phyloP scores from a whole-genome alignment of 2,329 filamentous ascomycete genomes.

The Malbranchea zuffiana region DNA sequence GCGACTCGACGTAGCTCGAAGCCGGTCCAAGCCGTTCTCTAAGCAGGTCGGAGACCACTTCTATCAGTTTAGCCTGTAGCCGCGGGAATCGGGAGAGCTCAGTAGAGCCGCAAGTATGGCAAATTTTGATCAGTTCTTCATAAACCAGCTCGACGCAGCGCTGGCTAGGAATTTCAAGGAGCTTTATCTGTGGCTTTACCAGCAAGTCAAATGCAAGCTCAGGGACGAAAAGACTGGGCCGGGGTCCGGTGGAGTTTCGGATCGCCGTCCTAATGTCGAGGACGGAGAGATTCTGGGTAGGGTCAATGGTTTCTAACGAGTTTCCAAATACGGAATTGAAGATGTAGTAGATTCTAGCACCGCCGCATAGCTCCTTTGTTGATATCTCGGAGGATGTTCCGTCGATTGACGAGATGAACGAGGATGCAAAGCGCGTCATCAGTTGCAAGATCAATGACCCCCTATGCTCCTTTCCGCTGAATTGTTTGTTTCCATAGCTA shows the following conservation, averaged over 20 bases:
- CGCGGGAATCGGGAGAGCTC: conserved; percentile 87
- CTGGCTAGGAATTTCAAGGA: conserved; percentile 87
- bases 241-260: conserved; percentile 90
- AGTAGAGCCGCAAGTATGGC: conserved; percentile 92
- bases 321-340: conserved; percentile 99
- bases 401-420: conserved; percentile 96
- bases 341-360: conserved; percentile 94
- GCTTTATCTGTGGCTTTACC: conserved; percentile 96
- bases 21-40: conserved; percentile 83
- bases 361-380: conserved; percentile 92
- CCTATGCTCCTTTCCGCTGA: conserved; percentile 91
- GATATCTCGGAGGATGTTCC: conserved; percentile 98
- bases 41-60: conserved; percentile 91
- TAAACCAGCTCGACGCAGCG: conserved; percentile 96
- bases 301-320: conserved; percentile 89
- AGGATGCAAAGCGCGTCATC: conserved; percentile 96
- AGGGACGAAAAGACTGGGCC: conserved; percentile 91
- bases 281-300: conserved; percentile 86
- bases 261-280: conserved; percentile 95
- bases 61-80: conserved; percentile 91
- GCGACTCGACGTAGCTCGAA: conserved; percentile 83
- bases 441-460: conserved; percentile 90
- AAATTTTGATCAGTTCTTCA: conserved; percentile 98
- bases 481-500: conserved; percentile 95
- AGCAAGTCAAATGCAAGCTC: conserved; percentile 95